These are phyloP conservation scores for Leishmania major DNA, from an alignment of 208 protist species.

Conservation along the genomic window DNA sequence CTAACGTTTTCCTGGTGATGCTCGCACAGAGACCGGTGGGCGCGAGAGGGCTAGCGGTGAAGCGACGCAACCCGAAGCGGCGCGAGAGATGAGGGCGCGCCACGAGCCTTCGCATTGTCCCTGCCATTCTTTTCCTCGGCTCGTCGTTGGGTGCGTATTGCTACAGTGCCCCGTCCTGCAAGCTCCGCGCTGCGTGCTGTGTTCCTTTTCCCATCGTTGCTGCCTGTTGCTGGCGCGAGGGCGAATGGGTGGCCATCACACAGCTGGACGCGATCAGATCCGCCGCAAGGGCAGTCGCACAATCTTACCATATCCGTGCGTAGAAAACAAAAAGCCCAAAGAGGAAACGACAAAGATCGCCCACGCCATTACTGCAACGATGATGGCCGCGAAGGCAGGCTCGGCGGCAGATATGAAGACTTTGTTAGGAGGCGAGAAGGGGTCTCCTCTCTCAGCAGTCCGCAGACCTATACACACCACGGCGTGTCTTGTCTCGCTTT, in stretches of 20 bases:
- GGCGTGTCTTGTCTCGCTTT: neutral
- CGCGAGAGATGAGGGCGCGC: neutral
- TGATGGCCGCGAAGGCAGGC: neutral
- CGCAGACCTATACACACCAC: neutral
- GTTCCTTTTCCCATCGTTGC: neutral
- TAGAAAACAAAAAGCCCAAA: neutral
- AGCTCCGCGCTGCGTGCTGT: neutral
- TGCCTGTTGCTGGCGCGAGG: neutral
- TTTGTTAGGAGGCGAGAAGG: neutral
- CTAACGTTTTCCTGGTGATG: conserved; percentile 37
- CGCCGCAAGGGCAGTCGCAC: neutral
- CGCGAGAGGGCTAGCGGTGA: neutral
- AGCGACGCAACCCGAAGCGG: neutral
- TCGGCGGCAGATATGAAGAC: neutral
- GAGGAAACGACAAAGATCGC: neutral
- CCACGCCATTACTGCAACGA: neutral
- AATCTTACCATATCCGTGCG: neutral
- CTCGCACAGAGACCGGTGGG: neutral
- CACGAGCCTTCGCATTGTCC: neutral
- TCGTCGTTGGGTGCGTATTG: neutral
- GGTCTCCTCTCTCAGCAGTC: neutral
- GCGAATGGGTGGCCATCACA: neutral
- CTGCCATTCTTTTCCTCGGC: neutral
- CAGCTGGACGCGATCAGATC: neutral
- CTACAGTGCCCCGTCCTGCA: neutral